phyloP scores from a whole-genome alignment of 192 early-diverging fungal species.

The Entomortierella parvispora region DNA sequence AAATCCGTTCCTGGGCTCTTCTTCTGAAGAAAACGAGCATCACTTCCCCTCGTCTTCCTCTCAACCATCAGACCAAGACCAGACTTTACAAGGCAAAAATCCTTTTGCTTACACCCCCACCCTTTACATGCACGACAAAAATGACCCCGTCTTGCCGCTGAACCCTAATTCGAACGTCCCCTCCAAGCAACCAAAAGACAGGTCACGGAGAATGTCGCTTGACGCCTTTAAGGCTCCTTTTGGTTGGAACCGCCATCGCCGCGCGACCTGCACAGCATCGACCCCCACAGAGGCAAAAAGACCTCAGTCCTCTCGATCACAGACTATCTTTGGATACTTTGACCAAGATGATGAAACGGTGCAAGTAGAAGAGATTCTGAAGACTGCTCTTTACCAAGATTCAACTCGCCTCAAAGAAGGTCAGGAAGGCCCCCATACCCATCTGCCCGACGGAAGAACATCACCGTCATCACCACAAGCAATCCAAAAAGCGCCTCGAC shows the following conservation, averaged over 20 bases:
- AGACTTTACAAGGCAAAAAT: slow-evolving; percentile 1
- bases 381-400: slow-evolving; percentile 14
- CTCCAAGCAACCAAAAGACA: too few relatives aligned
- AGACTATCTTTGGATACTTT: not conserved
- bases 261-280: slow-evolving; percentile 10
- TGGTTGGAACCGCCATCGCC: slow-evolving; percentile 15
- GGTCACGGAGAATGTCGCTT: slow-evolving; percentile 23
- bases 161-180: too few relatives aligned
- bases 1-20: slow-evolving; percentile 18
- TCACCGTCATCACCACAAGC: too few relatives aligned
- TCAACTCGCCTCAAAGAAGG: too few relatives aligned
- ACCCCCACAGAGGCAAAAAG: not conserved
- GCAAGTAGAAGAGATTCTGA: slow-evolving; percentile 11
- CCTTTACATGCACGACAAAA: not conserved
- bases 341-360: not conserved
- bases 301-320: not conserved
- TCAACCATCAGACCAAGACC: not conserved
- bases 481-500: not conserved
- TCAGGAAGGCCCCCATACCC: too few relatives aligned
- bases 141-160: too few relatives aligned
- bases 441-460: too few relatives aligned
- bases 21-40: not conserved
- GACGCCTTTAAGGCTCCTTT: slow-evolving; percentile 35
- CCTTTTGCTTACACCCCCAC: not conserved
- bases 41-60: not conserved